These are phyloP conservation scores for Cyamopsis tetragonoloba DNA, from an alignment of 306 rosid genomes.

Conservation along the genomic window DNA sequence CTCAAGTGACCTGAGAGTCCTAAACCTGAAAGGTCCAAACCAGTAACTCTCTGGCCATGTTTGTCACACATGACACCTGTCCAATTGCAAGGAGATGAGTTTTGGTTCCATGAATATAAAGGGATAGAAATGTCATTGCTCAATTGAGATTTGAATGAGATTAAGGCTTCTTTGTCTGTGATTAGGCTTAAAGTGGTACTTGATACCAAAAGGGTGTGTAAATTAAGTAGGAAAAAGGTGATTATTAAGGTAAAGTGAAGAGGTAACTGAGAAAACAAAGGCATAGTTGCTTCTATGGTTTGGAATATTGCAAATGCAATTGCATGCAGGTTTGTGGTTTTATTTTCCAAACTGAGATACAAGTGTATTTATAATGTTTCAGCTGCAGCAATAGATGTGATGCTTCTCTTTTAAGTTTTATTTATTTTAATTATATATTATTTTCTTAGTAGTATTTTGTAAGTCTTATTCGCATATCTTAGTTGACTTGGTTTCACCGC, in stretches of 20 bases:
- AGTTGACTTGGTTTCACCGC: no score
- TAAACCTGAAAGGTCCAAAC: slow-evolving; percentile 45
- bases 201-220: slow-evolving; percentile 13
- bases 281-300: slow-evolving; percentile 27
- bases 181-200: slow-evolving; percentile 35
- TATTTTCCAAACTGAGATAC: not conserved
- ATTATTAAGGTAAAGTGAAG: slow-evolving; percentile 18
- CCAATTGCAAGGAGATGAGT: slow-evolving; percentile 59
- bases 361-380: slow-evolving; percentile 5
- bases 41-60: slow-evolving; percentile 39
- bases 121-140: slow-evolving; percentile 20
- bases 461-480: no score
- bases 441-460: no score
- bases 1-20: slow-evolving; percentile 47
- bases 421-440: no score
- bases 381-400: not conserved
- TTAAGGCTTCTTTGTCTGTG: slow-evolving; percentile 59
- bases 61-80: slow-evolving; percentile 53
- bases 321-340: slow-evolving; percentile 3
- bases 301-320: no score
- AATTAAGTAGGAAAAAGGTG: not conserved
- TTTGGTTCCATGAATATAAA: slow-evolving; percentile 45
- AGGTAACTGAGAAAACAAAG: slow-evolving; percentile 6
- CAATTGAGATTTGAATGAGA: slow-evolving; percentile 47
- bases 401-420: not conserved